Evolutionary conservation across 805 yeast genomes (phyloP).

Genomic region (Saturnispora bothae): DNA sequence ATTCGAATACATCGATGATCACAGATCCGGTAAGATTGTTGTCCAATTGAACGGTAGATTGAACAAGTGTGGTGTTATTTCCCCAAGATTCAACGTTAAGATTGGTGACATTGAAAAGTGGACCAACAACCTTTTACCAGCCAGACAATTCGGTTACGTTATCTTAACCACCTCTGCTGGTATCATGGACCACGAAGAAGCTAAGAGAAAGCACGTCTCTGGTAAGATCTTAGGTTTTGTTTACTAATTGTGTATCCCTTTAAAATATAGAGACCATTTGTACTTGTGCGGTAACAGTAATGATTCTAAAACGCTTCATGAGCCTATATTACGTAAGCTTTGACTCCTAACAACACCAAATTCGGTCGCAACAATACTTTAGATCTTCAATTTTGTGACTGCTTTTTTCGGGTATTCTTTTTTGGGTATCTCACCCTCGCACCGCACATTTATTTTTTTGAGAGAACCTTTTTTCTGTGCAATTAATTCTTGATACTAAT

Average conservation of each 20-base stretch:
- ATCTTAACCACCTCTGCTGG: conserved; percentile 99
- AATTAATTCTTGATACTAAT: too few species aligned
- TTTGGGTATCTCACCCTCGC: neutral
- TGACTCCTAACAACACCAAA: too few species aligned
- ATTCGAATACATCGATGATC: conserved; percentile 98
- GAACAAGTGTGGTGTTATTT: conserved; percentile 98
- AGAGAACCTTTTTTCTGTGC: too few species aligned
- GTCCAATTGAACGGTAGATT: conserved; percentile 96
- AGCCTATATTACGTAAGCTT: too few species aligned
- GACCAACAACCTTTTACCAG: conserved; percentile 97
- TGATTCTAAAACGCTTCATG: too few species aligned
- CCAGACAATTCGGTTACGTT: conserved; percentile 98
- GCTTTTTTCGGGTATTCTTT: neutral
- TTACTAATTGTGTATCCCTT: conserved; percentile 39
- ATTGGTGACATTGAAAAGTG: conserved; percentile 94
- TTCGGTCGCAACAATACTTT: too few species aligned
- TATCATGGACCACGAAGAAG: conserved; percentile 99
- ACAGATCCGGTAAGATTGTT: conserved; percentile 97
- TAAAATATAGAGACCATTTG: too few species aligned
- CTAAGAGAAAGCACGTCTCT: conserved; percentile 99
- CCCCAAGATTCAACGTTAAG: conserved; percentile 97
- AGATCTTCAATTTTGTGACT: neutral
- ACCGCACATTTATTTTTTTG: neutral
- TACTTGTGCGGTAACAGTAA: too few species aligned
- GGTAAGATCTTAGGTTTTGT: conserved; percentile 99